Evolutionary conservation across 805 yeast genomes (phyloP), one percentile per base, ranked within the genome.

Genomic region (Candida lessepsii): DNA sequence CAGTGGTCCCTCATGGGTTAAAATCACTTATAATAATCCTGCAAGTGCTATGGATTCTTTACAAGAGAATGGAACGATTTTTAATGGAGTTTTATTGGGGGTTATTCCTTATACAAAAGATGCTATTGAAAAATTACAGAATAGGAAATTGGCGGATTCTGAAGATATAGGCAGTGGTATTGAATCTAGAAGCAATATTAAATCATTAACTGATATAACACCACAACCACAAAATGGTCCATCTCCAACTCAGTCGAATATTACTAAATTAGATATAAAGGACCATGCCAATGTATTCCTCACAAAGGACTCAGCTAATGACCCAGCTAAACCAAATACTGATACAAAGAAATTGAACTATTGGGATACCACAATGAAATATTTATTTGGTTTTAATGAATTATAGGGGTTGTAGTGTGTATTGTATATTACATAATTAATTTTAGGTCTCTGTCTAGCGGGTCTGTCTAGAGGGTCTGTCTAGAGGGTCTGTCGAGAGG

Each of bases 1-100:
- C 60, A 75, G 90, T 9, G 98, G 98, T 1, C 76, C 80, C 33
- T 81, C 86, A 28, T 91, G 98, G 98, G 80, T 90, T n/a, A 86
- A 89, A 56, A 58, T 91, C 39, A 90, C 97, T 3, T 93, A 79
- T 59, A 83, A 80, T 42, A 82, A 81, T 43, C 76, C 84, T 6
- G 67, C 82, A 1, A 75, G 90, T 8, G 96, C 96, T 2, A 60
- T 78, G 13, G 79, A 95, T 40, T 96, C 99, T 0, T 65, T 90
- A 31, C 81, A 85, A 48, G 96, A 89, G 54, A 86, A 87, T 56
- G 95, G 96, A 3, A 60, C 71, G 9, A 73, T 81, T 5, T 76
- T 83, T 52, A 84, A 82, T 39, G 91, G 86, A 40, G 67, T 59
- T 52, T 75, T 58, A 60, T 81, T 57, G 79, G 95, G 55, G 61